Evolutionary conservation across 1,139 yeast species (phyloP).

Genomic region (Hemisphaericaspora lyxosophila): DNA sequence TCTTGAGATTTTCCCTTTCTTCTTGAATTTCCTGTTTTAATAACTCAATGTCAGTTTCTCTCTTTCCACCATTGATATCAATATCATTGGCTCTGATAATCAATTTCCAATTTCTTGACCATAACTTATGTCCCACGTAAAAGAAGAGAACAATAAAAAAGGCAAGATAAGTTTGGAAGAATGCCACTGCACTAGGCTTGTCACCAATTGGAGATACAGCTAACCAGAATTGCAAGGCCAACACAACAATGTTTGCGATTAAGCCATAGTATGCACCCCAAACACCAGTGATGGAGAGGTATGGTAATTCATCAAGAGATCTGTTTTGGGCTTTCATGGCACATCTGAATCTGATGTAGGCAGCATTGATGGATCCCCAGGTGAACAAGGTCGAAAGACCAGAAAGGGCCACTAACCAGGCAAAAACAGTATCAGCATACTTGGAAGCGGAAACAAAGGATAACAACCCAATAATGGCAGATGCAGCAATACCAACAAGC

Average conservation of each 20-base stretch:
- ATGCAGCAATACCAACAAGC: slow-evolving; percentile 34
- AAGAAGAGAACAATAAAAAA: slow-evolving; percentile 33
- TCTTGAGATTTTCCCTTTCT: slow-evolving; percentile 29
- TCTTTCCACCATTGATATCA: slow-evolving; percentile 41
- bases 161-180: slow-evolving; percentile 38
- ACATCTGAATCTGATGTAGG: slow-evolving; percentile 39
- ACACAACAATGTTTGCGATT: slow-evolving; percentile 30
- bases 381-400: slow-evolving; percentile 45
- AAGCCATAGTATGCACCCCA: slow-evolving; percentile 39
- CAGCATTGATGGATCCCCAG: slow-evolving; percentile 42
- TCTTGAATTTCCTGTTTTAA: slow-evolving; percentile 37
- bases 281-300: slow-evolving; percentile 37
- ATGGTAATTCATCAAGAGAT: slow-evolving; percentile 36
- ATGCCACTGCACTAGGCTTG: slow-evolving; percentile 28
- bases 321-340: slow-evolving; percentile 34
- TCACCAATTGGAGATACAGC: slow-evolving; percentile 38
- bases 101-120: slow-evolving; percentile 26
- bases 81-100: slow-evolving; percentile 31
- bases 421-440: slow-evolving; percentile 36
- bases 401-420: slow-evolving; percentile 43
- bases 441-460: slow-evolving; percentile 44
- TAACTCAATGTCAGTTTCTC: slow-evolving; percentile 38
- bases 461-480: slow-evolving; percentile 39
- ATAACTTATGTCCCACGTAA: slow-evolving; percentile 37
- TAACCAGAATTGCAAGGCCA: slow-evolving; percentile 44